Evolutionary conservation across 208 protist genomes (phyloP).

Genomic region (Naegleria fowleri): DNA sequence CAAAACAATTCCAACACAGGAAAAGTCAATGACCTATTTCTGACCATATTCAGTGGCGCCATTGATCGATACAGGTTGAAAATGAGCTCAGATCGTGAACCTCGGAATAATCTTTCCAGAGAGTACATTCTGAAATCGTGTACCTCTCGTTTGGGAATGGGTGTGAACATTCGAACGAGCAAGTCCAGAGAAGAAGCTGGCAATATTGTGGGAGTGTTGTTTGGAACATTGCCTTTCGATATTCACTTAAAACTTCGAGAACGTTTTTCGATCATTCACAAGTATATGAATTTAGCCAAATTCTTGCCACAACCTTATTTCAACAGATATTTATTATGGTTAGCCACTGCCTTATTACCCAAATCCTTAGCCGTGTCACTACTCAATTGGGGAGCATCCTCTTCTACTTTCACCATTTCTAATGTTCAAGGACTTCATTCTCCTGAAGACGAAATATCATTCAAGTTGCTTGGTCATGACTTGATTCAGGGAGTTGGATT

Average conservation of each 20-base stretch:
- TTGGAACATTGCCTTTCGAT: not conserved
- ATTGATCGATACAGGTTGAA: not conserved
- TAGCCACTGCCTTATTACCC: not conserved
- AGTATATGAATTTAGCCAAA: not conserved
- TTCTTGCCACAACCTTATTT: not conserved
- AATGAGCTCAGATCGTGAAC: not conserved
- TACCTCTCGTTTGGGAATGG: not conserved
- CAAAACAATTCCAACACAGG: too few relatives aligned
- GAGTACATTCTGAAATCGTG: not conserved
- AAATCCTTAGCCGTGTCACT: not conserved
- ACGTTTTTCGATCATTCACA: not conserved
- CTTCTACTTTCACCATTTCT: not conserved
- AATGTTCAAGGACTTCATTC: not conserved
- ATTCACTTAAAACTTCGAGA: not conserved
- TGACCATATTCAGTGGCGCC: not conserved
- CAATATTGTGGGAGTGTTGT: not conserved
- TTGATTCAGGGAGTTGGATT: not conserved
- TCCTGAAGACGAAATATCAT: not conserved
- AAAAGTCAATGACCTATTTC: not conserved
- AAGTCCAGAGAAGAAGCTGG: not conserved
- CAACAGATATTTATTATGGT: not conserved
- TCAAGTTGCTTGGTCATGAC: not conserved
- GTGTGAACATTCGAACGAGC: not conserved
- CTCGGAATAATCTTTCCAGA: not conserved
- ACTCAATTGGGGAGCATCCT: not conserved